Conservation (phyloP, 768 basidiomycete species). For the Tricholoma saponaceum region DNA sequence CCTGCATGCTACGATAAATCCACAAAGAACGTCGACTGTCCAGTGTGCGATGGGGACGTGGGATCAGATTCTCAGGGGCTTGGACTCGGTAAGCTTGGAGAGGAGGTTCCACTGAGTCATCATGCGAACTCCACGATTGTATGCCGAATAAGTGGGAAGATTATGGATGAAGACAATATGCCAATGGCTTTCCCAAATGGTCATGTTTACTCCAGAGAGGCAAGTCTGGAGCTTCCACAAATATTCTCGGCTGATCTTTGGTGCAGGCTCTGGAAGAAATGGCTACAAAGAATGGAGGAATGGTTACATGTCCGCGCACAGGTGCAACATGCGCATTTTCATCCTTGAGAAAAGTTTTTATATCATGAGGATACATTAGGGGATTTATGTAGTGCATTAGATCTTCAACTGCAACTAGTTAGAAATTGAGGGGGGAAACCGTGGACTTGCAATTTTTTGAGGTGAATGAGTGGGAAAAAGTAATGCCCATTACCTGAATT, state of each 20-base stretch:
- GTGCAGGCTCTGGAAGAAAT: conserved; percentile 83
- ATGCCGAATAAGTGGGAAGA: conserved; percentile 84
- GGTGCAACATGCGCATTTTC: conserved; percentile 58
- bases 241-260: conserved; percentile 6
- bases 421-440: too few relatives aligned
- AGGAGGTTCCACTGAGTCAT: conserved; percentile 88
- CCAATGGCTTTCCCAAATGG: conserved; percentile 91
- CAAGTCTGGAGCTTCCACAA: conserved; percentile 28
- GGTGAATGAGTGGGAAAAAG: too few relatives aligned
- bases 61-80: conserved; percentile 31
- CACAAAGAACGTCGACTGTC: conserved; percentile 81
- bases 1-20: conserved; percentile 71
- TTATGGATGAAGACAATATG: conserved; percentile 93
- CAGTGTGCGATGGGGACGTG: conserved; percentile 72
- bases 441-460: too few relatives aligned
- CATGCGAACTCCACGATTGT: conserved; percentile 96
- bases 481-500: too few relatives aligned
- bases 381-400: neutral
- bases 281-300: conserved; percentile 73
- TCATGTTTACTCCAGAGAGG: conserved; percentile 91
- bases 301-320: conserved; percentile 83
- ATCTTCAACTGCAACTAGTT: neutral
- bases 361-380: conserved; percentile 49
- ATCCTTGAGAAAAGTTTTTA: conserved; percentile 83
- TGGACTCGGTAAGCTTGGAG: conserved; percentile 70